Base-by-base conservation (phyloP, 345 rosid genomes). In the Eucalyptus pauciflora region DNA sequence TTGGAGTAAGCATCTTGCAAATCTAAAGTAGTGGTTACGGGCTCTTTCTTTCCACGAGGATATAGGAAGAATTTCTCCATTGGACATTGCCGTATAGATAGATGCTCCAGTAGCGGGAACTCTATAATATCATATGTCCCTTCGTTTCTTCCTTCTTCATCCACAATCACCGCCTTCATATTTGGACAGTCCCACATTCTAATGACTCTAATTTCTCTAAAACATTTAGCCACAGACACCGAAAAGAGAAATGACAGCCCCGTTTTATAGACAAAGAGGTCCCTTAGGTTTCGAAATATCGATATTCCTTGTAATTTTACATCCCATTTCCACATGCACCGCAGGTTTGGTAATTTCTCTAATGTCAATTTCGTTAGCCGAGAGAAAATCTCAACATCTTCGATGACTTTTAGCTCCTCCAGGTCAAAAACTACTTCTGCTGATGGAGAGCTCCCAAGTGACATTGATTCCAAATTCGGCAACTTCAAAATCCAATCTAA, bases 261-360 rank as follows among this genome's bases (percentile, higher is more conserved):
- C 6, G 54, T 50, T 1, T 49, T 4, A 3, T 1, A 3, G 20
- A 50, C 2, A 14, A 2, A 2, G 20, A 50, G 54, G 7, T 5
- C 1, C 7, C 17, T 16, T 2, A 50, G 18, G 7, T 50, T 50
- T 2, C 1, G 20, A 50, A 2, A 0, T 15, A 15, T 50, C 11
- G 7, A 50, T 50, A 50, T 5, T 50, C 54, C 54, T 16, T 50
- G 52, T 15, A 15, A 50, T 14, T 50, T 5, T 14, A 50, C 17
- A 50, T 50, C 52, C 5, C 5, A 2, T 14, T 50, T 50, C 17
- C 2, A 49, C 50, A 49, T 13, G 50, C 50, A 49, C 13, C 1
- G 24, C 10, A 52, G 4, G 24, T 52, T 52, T 18, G 8, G 56
- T 7, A 52, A 52, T 0, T 7, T 0, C 0, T 6, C 0, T 52